Base-by-base conservation (phyloP, 768 basidiomycete genomes). In the Boletus rubescentipes region DNA sequence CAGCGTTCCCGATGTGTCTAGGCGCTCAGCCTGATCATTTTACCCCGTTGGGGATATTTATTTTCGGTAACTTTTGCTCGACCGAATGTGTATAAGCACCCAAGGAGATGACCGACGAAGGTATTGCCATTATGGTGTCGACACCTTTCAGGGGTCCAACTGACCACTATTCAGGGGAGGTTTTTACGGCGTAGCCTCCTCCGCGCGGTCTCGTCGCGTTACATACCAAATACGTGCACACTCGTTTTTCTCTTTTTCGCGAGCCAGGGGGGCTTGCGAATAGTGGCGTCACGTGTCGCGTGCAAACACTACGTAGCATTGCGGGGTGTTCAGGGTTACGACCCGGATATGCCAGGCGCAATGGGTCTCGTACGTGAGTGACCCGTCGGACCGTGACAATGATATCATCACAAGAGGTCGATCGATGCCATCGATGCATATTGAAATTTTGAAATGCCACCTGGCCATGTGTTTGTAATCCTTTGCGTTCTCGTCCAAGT, bases 251-350 rank as follows among this genome's bases (percentile, higher is more conserved):
- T 42, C n/a, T 30, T 35, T 42, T 44, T 38, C 31, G 6, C n/a
- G 10, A 44, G 9, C 31, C 30, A 23, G 45, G 37, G 30, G 36
- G 10, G 10, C 21, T 10, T 31, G 39, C 20, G 5, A 3, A 10
- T 32, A 36, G 41, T 10, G 45, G 37, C 20, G 35, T 36, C 18
- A 42, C 46, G 35, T 37, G 40, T 36, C 26, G 26, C 26, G 26
- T 26, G 26, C 6, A 3, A n/a, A 14, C 12, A n/a, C 29, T 12
- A 34, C 26, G 18, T 20, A 18, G n/a, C 46, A 32, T 30, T 51
- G 34, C 29, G 55, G 55, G 53, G 49, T 14, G 16, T 51, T 45
- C 52, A 55, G 53, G 59, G 57, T 58, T 49, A 35, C 34, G 56
- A 46, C 35, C 55, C 15, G 16, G 35, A 57, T 37, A 41, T 29